Evolutionary conservation across 805 yeast species (phyloP).

Genomic region (Ogataea methylovora): DNA sequence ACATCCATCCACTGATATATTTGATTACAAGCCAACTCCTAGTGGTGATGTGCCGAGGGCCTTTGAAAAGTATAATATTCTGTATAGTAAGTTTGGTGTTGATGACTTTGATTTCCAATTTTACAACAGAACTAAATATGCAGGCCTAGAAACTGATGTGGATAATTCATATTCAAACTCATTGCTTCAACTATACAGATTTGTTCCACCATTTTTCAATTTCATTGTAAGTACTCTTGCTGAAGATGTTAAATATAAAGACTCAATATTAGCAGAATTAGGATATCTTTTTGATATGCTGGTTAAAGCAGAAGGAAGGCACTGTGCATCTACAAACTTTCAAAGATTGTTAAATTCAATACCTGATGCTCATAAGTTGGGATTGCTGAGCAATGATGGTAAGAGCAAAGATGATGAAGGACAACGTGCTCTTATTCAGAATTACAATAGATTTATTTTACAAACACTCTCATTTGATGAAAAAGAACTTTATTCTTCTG

Average conservation of each 20-base stretch:
- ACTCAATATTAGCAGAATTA: constrained; percentile 64
- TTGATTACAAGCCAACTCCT: constrained; percentile 8
- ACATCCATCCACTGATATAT: neutral
- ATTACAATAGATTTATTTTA: constrained; percentile 54
- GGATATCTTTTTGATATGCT: constrained; percentile 93
- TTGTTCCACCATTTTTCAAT: constrained; percentile 67
- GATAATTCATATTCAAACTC: constrained; percentile 76
- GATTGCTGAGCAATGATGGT: constrained; percentile 45
- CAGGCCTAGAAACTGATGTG: constrained; percentile 87
- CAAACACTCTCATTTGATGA: constrained; percentile 47
- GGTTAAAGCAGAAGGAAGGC: constrained; percentile 67
- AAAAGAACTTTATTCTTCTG: constrained; percentile 18
- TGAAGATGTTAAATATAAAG: constrained; percentile 37
- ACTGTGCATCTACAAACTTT: constrained; percentile 79
- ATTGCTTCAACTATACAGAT: constrained; percentile 70
- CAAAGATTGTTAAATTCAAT: constrained; percentile 41
- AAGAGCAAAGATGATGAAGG: constrained; percentile 34
- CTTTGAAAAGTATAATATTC: constrained; percentile 65
- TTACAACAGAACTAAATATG: constrained; percentile 63
- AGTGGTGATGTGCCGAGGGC: constrained; percentile 57
- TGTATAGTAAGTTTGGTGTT: constrained; percentile 85
- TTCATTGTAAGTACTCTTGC: constrained; percentile 50
- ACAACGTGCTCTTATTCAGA: constrained; percentile 37
- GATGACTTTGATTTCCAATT: constrained; percentile 88
- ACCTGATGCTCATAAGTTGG: constrained; percentile 43